Evolutionary conservation across 2,329 filamentous ascomycete species (phyloP).

Genomic region (Cordyceps cicadae): DNA sequence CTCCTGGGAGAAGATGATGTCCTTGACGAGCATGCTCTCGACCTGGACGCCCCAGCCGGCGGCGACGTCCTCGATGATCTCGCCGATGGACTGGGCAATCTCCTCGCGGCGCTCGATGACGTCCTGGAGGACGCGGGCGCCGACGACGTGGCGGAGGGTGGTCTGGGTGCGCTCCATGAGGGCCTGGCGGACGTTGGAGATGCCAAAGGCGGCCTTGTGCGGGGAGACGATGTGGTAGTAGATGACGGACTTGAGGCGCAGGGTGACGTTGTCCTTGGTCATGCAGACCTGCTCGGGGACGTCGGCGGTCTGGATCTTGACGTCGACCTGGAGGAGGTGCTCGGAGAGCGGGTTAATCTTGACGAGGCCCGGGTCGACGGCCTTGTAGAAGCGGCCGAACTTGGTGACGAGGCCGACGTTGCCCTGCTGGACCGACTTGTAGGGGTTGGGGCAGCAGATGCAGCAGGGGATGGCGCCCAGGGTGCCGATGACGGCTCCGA

Average conservation of each 20-base stretch:
- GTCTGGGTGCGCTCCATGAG: conserved; percentile 97
- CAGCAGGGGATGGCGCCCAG: conserved; percentile 87
- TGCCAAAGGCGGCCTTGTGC: conserved; percentile 95
- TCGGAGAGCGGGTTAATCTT: conserved; percentile 96
- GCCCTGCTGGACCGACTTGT: conserved; percentile 84
- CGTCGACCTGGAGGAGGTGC: conserved; percentile 82
- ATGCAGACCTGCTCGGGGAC: conserved; percentile 96
- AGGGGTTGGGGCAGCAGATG: conserved; percentile 87
- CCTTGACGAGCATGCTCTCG: conserved; percentile 98
- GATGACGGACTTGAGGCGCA: conserved; percentile 91
- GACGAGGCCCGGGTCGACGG: conserved; percentile 92
- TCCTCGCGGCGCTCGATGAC: conserved; percentile 98
- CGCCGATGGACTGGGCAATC: conserved; percentile 86
- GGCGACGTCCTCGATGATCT: conserved; percentile 96
- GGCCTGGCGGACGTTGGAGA: conserved; percentile 89
- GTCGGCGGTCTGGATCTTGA: conserved; percentile 98
- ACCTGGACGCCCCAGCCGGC: conserved; percentile 91
- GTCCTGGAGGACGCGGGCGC: conserved; percentile 90
- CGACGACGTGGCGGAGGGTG: conserved; percentile 91
- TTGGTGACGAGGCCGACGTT: conserved; percentile 93
- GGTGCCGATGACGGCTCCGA: conserved; percentile 69
- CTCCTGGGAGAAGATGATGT: conserved; percentile 94
- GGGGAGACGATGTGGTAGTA: conserved; percentile 97
- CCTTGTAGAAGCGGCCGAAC: conserved; percentile 90
- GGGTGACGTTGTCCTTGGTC: conserved; percentile 98